Conservation (phyloP, 192 early-diverging fungal species). For the Cladochytrium replicatum region DNA sequence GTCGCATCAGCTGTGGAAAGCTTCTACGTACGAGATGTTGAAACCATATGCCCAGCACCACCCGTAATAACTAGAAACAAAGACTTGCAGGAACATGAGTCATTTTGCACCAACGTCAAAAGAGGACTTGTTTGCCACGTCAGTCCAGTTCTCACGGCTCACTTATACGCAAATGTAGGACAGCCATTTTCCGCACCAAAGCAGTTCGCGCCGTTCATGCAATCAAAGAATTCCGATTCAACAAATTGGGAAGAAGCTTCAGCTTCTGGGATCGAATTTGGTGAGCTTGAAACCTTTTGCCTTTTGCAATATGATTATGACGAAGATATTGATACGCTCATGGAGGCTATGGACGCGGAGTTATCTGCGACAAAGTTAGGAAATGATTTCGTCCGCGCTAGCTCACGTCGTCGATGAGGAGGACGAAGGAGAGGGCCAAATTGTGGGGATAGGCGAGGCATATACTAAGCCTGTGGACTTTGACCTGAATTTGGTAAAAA, state of each 20-base stretch:
- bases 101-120: slow-evolving; percentile 51
- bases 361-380: slow-evolving; percentile 46
- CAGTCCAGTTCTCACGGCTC: slow-evolving; percentile 62
- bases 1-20: slow-evolving; percentile 69
- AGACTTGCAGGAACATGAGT: slow-evolving; percentile 49
- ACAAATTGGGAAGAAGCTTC: too few relatives aligned
- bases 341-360: slow-evolving; percentile 49
- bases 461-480: slow-evolving; percentile 51
- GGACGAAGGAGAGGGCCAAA: too few relatives aligned
- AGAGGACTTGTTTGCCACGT: slow-evolving; percentile 33
- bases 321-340: slow-evolving; percentile 32
- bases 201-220: slow-evolving; percentile 35
- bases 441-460: slow-evolving; percentile 11
- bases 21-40: slow-evolving; percentile 64
- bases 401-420: too few relatives aligned
- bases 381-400: slow-evolving; percentile 56
- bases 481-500: slow-evolving; percentile 82
- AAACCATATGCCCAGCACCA: background rate
- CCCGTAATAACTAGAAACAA: background rate
- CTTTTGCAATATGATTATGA: slow-evolving; percentile 8
- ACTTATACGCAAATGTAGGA: slow-evolving; percentile 75
- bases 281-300: slow-evolving; percentile 29
- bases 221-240: slow-evolving; percentile 37
- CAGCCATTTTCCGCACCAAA: slow-evolving; percentile 63
- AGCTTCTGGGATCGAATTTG: slow-evolving; percentile 83